Percentiles rank a stretch among this genome's conserved stretches.
These are phyloP conservation scores for Claviceps arundinis DNA, from an alignment of 2,329 filamentous ascomycete species.

Conservation along the genomic window DNA sequence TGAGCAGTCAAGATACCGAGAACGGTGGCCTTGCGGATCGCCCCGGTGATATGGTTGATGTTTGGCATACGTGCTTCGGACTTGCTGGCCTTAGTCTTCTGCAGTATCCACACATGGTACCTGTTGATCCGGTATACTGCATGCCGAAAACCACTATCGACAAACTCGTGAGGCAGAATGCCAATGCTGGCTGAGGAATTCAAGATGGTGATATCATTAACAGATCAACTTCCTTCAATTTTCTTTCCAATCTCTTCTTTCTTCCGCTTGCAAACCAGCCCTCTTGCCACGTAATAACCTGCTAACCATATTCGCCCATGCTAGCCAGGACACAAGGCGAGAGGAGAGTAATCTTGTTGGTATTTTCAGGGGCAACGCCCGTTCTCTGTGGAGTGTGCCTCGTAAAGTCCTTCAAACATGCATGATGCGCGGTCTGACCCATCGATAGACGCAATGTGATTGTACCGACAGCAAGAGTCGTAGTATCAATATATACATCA, in stretches of 20 bases:
- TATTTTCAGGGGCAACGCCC: slow-evolving; percentile 15
- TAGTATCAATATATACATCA: background rate
- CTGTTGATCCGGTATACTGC: slow-evolving; percentile 81
- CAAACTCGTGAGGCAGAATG: slow-evolving; percentile 34
- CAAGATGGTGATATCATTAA: background rate
- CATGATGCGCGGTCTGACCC: background rate
- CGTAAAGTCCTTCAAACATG: slow-evolving; percentile 15
- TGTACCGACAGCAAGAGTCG: background rate
- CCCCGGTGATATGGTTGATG: slow-evolving; percentile 89
- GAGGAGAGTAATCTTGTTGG: slow-evolving; percentile 38
- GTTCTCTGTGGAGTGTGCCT: slow-evolving; percentile 13
- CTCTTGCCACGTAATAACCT: slow-evolving; percentile 65
- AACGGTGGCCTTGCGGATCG: slow-evolving; percentile 78
- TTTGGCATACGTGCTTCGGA: slow-evolving; percentile 89
- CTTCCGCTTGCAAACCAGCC: slow-evolving; percentile 6
- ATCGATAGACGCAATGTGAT: background rate
- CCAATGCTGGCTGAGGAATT: background rate
- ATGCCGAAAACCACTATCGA: slow-evolving; percentile 57
- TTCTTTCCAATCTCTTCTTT: background rate
- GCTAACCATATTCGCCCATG: slow-evolving; percentile 32
- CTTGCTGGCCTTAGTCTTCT: slow-evolving; percentile 78
- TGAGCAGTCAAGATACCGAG: slow-evolving; percentile 77
- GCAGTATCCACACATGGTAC: slow-evolving; percentile 59
- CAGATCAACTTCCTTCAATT: background rate
- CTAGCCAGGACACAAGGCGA: slow-evolving; percentile 57